Base-by-base conservation (phyloP, 2,329 filamentous ascomycete species). In the Paecilomyces sp. region DNA sequence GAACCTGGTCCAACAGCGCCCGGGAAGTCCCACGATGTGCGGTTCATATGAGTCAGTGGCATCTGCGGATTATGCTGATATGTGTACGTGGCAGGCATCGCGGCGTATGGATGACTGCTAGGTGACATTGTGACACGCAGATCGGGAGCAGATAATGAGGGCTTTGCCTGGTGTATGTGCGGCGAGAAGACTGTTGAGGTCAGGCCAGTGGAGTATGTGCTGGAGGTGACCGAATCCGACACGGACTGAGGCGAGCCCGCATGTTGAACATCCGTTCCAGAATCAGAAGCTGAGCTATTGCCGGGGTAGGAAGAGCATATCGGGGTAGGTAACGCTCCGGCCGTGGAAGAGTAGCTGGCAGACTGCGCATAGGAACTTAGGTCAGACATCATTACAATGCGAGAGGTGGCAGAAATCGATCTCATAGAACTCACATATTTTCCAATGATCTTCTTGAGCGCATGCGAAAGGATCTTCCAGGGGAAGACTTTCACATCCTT, bases 401-500 rank as follows among this genome's bases (percentile, higher is more conserved):
- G 70, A 66, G 65, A 57, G 53, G 9, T 15, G 18, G 3, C 15
- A 25, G 56, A 41, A 41, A 24, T 36, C 55, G 25, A n/a, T 58
- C 31, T 55, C 34, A 30, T 52, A 61, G 56, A 63, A 83, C 85
- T 77, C 78, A 86, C 85, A 75, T 97, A 99, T 88, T 99, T 99
- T 69, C 91, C 88, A 72, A 99, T 96, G 70, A 99, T 97, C 81
- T 99, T 99, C 83, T 95, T 96, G 65, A 99, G 82, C 0, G 94
- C 93, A 61, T 87, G 84, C 55, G 85, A 85, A 53, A 99, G 82
- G 61, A 94, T 91, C 75, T 92, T 94, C 94, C 94, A 99, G 3
- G 92, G 89, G 71, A 97, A 99, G 12, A 97, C 94, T 78, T 99
- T 99, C 71, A 99, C 92, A 70, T 97, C 93, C 79, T 99, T 99